Conservation (phyloP, 177 flowering plant genomes). For the Telopea speciosissima region DNA sequence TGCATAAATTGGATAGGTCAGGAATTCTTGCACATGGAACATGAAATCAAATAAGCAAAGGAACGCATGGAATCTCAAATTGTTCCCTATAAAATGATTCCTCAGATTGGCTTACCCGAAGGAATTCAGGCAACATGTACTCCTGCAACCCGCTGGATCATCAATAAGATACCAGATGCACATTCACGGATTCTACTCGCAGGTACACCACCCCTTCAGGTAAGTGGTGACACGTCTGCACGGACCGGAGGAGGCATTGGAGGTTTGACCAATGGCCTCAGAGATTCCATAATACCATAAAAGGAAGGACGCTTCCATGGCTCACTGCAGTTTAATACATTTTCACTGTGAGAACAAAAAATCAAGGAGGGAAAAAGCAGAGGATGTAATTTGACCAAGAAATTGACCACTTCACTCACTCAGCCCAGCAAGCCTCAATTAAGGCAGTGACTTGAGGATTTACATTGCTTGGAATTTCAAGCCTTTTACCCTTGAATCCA, state of each 20-base stretch:
- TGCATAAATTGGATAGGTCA: not conserved
- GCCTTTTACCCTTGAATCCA: slow-evolving; percentile 79
- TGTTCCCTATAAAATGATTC: not conserved
- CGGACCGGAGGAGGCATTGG: slow-evolving; percentile 42
- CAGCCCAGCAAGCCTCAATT: slow-evolving; percentile 91
- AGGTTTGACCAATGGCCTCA: slow-evolving; percentile 60
- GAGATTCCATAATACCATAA: slow-evolving; percentile 61
- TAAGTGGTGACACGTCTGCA: slow-evolving; percentile 34
- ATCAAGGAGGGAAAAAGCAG: not conserved
- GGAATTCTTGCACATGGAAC: not conserved
- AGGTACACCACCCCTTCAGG: slow-evolving; percentile 24
- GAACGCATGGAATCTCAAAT: not conserved
- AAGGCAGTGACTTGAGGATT: slow-evolving; percentile 71
- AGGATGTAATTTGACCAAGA: not conserved
- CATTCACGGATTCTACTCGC: slow-evolving; percentile 16
- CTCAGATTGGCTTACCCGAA: slow-evolving; percentile 25
- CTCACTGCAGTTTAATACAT: slow-evolving; percentile 45
- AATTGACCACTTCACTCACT: slow-evolving; percentile 36
- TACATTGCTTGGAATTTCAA: slow-evolving; percentile 70
- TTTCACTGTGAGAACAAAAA: not conserved
- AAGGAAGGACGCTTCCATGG: slow-evolving; percentile 94
- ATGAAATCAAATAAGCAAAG: not conserved
- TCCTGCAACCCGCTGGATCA: slow-evolving; percentile 16
- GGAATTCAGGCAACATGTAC: slow-evolving; percentile 13
- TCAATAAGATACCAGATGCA: slow-evolving; percentile 27